phyloP scores from a whole-genome alignment of 768 basidiomycete genomes.

The Xerocomus spinulosus region DNA sequence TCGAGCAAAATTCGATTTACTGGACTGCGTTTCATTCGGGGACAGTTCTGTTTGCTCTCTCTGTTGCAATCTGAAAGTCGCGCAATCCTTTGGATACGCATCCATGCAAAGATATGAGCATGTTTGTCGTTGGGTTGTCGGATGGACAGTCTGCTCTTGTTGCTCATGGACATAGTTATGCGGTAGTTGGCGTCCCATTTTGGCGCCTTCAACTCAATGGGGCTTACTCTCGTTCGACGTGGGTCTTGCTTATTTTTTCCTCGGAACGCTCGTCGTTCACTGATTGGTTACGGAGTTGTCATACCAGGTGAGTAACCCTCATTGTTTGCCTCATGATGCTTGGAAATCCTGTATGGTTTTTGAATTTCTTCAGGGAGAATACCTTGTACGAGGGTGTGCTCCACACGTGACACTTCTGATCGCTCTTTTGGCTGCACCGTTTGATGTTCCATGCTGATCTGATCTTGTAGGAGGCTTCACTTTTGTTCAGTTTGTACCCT shows the following conservation, averaged over 20 bases:
- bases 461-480: not conserved
- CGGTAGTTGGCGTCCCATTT: conserved; percentile 54
- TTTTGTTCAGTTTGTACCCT: too few species aligned
- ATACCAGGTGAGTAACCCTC: conserved; percentile 20
- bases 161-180: conserved; percentile 90
- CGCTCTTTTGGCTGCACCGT: not conserved
- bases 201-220: conserved; percentile 74
- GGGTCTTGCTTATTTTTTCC: conserved; percentile 44
- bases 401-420: conserved; percentile 62
- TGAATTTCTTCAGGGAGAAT: conserved; percentile 96
- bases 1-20: conserved; percentile 47
- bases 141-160: conserved; percentile 43
- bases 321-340: conserved; percentile 48
- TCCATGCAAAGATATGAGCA: conserved; percentile 77
- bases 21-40: conserved; percentile 20
- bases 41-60: conserved; percentile 47
- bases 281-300: conserved; percentile 13
- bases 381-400: conserved; percentile 62
- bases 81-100: conserved; percentile 38
- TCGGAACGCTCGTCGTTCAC: conserved; percentile 51
- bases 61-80: conserved; percentile 44
- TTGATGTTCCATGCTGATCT: conserved; percentile 7
- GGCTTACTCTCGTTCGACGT: conserved; percentile 83
- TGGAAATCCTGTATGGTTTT: conserved; percentile 45
- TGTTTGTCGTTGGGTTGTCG: conserved; percentile 41